phyloP scores from a whole-genome alignment of 495 filamentous ascomycete species.

The Neurospora sp. region DNA sequence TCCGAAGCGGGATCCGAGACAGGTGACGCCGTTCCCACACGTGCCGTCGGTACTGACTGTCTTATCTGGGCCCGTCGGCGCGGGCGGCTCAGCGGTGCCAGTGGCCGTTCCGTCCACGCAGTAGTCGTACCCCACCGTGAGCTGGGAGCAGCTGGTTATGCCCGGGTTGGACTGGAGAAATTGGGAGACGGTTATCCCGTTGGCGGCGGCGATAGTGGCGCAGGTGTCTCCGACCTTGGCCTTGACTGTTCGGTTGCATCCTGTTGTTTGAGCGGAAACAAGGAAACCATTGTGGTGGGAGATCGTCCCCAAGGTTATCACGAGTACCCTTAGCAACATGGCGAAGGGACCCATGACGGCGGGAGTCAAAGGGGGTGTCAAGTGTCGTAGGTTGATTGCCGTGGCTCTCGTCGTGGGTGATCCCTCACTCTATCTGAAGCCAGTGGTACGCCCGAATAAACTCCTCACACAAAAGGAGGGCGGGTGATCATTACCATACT shows the following conservation, averaged over 20 bases:
- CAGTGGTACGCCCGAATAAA: neutral
- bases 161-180: conserved; percentile 18
- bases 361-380: neutral
- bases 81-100: neutral
- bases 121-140: conserved; percentile 11
- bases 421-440: neutral
- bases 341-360: neutral
- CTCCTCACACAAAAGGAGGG: neutral
- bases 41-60: conserved; percentile 23
- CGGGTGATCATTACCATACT: neutral
- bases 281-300: neutral
- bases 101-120: conserved; percentile 14
- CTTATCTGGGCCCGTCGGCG: neutral
- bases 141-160: conserved; percentile 16
- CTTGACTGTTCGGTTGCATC: conserved; percentile 12
- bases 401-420: neutral
- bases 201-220: conserved; percentile 10
- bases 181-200: conserved; percentile 19
- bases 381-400: neutral
- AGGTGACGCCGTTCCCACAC: conserved; percentile 35
- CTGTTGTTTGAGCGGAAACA: neutral
- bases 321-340: neutral
- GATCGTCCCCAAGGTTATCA: neutral
- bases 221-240: conserved; percentile 21
- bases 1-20: conserved; percentile 29